Conservation (phyloP, 495 filamentous ascomycete species). For the Talaromyces borbonicus region DNA sequence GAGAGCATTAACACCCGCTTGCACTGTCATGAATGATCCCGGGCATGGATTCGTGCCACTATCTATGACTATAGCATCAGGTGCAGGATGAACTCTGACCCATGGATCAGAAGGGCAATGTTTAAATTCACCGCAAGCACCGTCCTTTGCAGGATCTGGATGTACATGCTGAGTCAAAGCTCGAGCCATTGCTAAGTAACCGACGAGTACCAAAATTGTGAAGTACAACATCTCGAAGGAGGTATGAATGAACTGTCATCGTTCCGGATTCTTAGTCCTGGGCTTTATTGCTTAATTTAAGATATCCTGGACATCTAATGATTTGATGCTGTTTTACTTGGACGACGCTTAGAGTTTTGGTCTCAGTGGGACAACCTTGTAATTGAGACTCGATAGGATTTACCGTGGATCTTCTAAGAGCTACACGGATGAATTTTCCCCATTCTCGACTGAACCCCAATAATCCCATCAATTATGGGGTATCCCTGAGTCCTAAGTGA, state of each 20-base stretch:
- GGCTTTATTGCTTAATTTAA: neutral
- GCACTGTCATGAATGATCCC: neutral
- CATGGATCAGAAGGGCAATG: neutral
- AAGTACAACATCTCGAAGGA: neutral
- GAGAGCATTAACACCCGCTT: neutral
- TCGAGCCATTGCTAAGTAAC: neutral
- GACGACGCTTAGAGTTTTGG: neutral
- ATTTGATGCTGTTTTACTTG: neutral
- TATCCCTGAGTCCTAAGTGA: neutral
- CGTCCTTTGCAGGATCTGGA: neutral
- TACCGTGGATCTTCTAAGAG: neutral
- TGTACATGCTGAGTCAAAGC: neutral
- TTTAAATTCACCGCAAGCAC: neutral
- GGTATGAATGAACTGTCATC: neutral
- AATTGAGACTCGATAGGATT: neutral
- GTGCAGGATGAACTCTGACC: neutral
- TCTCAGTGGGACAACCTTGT: neutral
- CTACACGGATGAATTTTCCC: neutral
- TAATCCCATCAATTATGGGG: neutral
- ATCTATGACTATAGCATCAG: neutral
- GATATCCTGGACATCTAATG: neutral
- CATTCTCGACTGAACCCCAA: neutral
- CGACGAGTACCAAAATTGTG: neutral
- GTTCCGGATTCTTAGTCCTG: neutral
- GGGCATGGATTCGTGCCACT: neutral